phyloP scores from a whole-genome alignment of 495 filamentous ascomycete species.

The Neurospora sp. region DNA sequence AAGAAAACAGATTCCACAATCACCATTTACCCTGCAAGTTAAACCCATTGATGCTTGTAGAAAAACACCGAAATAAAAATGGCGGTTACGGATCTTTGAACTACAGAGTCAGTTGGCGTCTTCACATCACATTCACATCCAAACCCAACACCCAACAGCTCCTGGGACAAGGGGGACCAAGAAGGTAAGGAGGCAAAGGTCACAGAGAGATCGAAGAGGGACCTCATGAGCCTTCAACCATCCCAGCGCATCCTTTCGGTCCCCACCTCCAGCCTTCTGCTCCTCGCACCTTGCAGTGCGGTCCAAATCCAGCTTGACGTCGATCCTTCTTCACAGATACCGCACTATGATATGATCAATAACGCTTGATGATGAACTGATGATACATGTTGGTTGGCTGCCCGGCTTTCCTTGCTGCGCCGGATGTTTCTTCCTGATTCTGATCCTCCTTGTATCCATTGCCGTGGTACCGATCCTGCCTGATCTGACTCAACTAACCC shows the following conservation, averaged over 20 bases:
- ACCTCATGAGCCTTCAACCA: background rate
- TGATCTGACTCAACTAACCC: background rate
- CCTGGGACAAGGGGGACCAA: background rate
- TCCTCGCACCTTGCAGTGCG: background rate
- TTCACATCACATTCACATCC: background rate
- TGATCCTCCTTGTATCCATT: background rate
- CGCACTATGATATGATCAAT: background rate
- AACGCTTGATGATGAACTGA: background rate
- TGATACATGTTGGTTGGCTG: background rate
- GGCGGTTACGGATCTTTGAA: background rate
- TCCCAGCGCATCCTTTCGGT: background rate
- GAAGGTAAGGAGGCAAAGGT: background rate
- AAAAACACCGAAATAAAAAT: background rate
- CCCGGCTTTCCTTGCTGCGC: background rate
- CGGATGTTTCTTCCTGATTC: background rate
- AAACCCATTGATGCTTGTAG: background rate
- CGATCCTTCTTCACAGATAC: background rate
- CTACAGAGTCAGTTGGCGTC: background rate
- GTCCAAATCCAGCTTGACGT: background rate
- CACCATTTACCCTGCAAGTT: fast-evolving
- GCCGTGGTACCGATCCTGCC: background rate
- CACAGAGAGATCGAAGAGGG: background rate
- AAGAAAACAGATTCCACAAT: background rate
- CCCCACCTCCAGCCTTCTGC: background rate
- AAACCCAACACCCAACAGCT: background rate